phyloP scores from a whole-genome alignment of 148 eudicot genomes.

The Heliosperma pusillum region DNA sequence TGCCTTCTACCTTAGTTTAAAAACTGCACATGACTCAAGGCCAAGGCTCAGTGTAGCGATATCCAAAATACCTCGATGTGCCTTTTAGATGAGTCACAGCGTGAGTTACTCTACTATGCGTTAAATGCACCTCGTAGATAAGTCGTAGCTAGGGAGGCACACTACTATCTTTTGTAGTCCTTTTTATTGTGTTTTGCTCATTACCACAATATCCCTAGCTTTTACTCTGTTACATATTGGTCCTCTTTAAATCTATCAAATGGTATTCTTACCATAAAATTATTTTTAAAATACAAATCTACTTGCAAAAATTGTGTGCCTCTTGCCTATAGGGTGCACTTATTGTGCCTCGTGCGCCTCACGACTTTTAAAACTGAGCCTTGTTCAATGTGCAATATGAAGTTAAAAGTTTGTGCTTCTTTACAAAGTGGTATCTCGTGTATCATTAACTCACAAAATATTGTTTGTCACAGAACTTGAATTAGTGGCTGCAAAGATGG shows the following conservation, averaged over 20 bases:
- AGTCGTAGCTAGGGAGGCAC: background rate
- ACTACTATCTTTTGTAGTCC: background rate
- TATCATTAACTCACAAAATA: conserved; percentile 11
- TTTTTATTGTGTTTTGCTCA: background rate
- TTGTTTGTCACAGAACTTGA: conserved; percentile 56
- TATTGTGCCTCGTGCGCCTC: background rate
- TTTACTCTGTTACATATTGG: background rate
- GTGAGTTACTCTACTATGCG: background rate
- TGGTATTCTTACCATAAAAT: background rate
- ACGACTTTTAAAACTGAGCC: background rate
- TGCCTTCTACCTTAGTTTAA: background rate
- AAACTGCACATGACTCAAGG: too few species aligned
- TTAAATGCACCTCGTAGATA: background rate
- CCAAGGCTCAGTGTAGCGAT: background rate
- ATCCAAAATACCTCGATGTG: background rate
- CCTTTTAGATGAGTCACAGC: background rate
- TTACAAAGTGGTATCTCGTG: conserved; percentile 6
- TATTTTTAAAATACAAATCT: background rate
- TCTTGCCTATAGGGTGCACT: background rate
- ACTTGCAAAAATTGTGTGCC: background rate
- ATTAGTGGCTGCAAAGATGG: conserved; percentile 57
- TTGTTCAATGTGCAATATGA: background rate
- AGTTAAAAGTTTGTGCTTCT: background rate
- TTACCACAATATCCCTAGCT: background rate
- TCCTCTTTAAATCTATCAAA: background rate